phyloP scores from a whole-genome alignment of 306 rosid genomes.

The Herpetospermum pedunculosum region DNA sequence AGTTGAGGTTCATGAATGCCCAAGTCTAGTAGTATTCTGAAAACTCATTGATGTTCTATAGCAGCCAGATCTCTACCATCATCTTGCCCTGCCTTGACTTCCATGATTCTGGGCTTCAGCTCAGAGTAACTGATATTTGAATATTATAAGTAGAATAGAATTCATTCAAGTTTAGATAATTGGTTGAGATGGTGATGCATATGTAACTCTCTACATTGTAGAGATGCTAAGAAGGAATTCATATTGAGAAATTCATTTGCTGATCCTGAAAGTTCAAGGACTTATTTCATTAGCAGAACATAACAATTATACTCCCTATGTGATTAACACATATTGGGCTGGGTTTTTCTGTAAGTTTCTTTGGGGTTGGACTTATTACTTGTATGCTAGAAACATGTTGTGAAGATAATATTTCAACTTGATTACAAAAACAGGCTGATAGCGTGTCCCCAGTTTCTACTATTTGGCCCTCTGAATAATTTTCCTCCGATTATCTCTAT shows the following conservation, averaged over 20 bases:
- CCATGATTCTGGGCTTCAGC: background rate
- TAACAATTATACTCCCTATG: background rate
- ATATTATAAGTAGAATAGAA: background rate
- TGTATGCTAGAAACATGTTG: background rate
- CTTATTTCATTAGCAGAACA: background rate
- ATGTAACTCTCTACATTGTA: background rate
- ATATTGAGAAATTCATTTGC: background rate
- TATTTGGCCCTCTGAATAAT: background rate
- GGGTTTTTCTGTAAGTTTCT: background rate
- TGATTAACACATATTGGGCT: background rate
- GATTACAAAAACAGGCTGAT: background rate
- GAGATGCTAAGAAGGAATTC: background rate
- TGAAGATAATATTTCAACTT: background rate
- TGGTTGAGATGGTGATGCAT: background rate
- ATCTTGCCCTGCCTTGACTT: background rate
- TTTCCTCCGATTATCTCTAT: background rate
- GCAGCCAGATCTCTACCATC: background rate
- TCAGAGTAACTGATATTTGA: background rate
- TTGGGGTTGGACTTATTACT: background rate
- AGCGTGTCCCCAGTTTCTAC: background rate
- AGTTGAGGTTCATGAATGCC: background rate
- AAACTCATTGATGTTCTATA: background rate
- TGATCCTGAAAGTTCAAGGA: background rate
- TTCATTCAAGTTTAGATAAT: background rate
- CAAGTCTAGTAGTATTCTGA: background rate